phyloP scores from a whole-genome alignment of 306 rosid genomes.

The Cucumis cinereus region DNA sequence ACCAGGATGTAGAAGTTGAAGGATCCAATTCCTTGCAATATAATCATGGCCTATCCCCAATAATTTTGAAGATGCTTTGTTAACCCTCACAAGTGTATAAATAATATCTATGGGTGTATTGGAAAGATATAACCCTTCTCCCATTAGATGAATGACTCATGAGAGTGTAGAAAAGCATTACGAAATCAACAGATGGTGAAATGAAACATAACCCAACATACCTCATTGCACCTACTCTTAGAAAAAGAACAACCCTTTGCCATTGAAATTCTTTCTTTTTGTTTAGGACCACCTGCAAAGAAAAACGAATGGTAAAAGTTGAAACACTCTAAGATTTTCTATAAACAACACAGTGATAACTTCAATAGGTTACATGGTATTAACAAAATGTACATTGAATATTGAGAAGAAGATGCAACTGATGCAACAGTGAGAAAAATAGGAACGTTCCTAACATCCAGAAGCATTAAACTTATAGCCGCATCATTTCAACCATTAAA shows the following conservation, averaged over 20 bases:
- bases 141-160: not conserved
- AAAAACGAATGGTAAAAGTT: not conserved
- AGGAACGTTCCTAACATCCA: not conserved
- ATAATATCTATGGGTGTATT: not conserved
- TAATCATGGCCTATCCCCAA: not conserved
- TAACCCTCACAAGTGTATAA: not conserved
- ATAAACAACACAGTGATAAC: not conserved
- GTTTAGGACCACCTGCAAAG: constrained; percentile 68
- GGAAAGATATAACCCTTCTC: not conserved
- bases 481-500: not conserved
- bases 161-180: not conserved
- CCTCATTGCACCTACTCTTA: constrained; percentile 77
- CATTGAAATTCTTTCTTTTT: constrained; percentile 71
- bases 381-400: not conserved
- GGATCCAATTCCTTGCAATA: not conserved
- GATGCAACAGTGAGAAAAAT: not conserved
- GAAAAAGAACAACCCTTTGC: constrained; percentile 73
- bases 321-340: not conserved
- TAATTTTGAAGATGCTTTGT: not conserved
- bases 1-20: too few relatives aligned
- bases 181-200: not conserved
- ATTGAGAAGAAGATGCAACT: not conserved
- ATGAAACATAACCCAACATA: constrained; percentile 19
- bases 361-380: not conserved
- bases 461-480: not conserved